Percentiles rank a stretch among this genome's conserved stretches.
Evolutionary conservation across 768 basidiomycete genomes (phyloP).

Genomic region (Dendrothele bispora): DNA sequence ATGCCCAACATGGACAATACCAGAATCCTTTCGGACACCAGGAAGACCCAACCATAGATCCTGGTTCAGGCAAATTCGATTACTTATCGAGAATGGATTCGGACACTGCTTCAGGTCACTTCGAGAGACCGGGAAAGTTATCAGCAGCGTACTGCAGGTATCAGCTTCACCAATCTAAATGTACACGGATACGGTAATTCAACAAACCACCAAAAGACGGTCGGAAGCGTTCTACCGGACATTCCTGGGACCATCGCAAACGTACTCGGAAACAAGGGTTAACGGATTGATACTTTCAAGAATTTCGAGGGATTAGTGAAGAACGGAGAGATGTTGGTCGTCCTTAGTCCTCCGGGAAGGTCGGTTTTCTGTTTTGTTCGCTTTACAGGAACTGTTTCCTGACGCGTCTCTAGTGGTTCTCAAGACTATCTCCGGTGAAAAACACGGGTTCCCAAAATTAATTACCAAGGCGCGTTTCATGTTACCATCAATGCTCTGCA

Average conservation of each 20-base stretch:
- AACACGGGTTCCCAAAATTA: constrained; percentile 21
- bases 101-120: constrained; percentile 22
- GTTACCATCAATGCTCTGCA: not conserved
- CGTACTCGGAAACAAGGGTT: constrained; percentile 19
- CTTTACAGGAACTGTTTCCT: not conserved
- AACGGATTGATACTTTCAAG: constrained; percentile 37
- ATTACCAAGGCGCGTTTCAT: constrained; percentile 1
- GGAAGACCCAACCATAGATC: constrained; percentile 23
- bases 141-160: constrained; percentile 30
- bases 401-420: constrained; percentile 30
- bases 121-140: constrained; percentile 24
- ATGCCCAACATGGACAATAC: no score
- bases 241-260: constrained; percentile 12
- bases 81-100: constrained; percentile 31
- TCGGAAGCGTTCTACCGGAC: constrained; percentile 31
- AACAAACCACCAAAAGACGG: constrained; percentile 42
- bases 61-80: constrained; percentile 33
- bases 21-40: constrained; percentile 5
- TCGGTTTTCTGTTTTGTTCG: not conserved
- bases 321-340: constrained; percentile 54
- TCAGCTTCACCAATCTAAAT: constrained; percentile 36
- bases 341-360: constrained; percentile 40
- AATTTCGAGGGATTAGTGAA: constrained; percentile 47
- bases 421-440: constrained; percentile 46
- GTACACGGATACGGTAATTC: constrained; percentile 29